Evolutionary conservation across 768 basidiomycete genomes (phyloP), one percentile per base, ranked within the genome.

Genomic region (Leccinellum luteum): DNA sequence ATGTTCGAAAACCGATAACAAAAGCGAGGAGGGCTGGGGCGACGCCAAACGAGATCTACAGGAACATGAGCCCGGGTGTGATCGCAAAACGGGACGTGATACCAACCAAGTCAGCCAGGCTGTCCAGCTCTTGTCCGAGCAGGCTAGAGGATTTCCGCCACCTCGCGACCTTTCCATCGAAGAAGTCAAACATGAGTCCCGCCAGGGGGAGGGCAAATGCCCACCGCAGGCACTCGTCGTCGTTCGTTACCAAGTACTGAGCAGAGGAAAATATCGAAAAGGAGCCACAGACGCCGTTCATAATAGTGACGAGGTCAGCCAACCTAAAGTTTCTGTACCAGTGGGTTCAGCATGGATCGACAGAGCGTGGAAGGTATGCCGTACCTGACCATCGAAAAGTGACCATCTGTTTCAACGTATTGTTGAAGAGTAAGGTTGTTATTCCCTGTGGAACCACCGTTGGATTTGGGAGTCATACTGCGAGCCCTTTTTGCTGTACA

Each of bases 271-370:
- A 94, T 70, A 99, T 84, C 27, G 94, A 98, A 65, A 96, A 88
- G 17, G 91, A 90, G 57, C 97, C 97, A 76, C 97, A 99, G 73
- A 98, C 89, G 47, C 97, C 97, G 71, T 99, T 99, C 89, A 95
- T 94, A 62, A 99, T 94, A 34, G 97, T 99, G 66, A 99, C 94
- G 52, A 97, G 82, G 78, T 99, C 97, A 63, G 97, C 97, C 27
- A 98, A 84, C 53, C 95, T 92, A 71, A 99, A 99, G 74, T 98
- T 98, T 65, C 97, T 97, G 66, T 45, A 59, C 55, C 52, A 41
- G 43, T 47, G 41, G 38, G 54, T 58, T 62, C 52, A 65, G 61
- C 51, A 60, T 50, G 52, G 60, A 73, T 58, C 52, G 54, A 48
- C 51, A 54, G 30, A 49, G 31, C 27, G 44, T n/a, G 25, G 27